Base-by-base conservation (phyloP, 2,329 filamentous ascomycete genomes). In the Lasiodiplodia citricola region DNA sequence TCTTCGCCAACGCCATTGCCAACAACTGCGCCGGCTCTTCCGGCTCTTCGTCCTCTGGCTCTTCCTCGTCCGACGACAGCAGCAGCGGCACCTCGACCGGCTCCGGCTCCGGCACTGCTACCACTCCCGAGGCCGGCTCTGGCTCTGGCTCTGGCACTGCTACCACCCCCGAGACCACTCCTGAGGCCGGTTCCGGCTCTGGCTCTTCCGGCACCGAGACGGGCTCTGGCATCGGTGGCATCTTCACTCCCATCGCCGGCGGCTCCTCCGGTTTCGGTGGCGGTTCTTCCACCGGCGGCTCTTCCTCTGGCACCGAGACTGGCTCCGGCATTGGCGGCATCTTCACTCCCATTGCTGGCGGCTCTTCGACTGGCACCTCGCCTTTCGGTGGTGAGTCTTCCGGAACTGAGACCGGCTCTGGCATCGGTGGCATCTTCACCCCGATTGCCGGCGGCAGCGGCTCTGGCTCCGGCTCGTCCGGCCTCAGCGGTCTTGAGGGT, bases 1-100 rank as follows among this genome's bases (percentile, higher is more conserved):
- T 87, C 38, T 87, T 56, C 18, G 52, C 52, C 28, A 56, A 56
- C 28, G 52, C 52, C 0, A 18, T 56, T 16, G 52, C 52, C 14
- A 56, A 56, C 52, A 56, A 37, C 52, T 56, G 52, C 52, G 28
- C 18, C 18, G 25, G 41, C 18, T 47, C 23, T 28, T 28, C 28
- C 8, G 25, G 51, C 50, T 52, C 50, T 6, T 55, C 51, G 21
- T 41, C 38, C 13, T 47, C 41, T 7, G 18, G 16, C 16, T 47
- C 41, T 3, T 47, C 41, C 2, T 44, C 41, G 41, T n/a, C 16
- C 18, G n/a, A 28, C 16, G 18, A 16, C 52, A 52, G 21, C 50
- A 14, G 50, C 50, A n/a, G 5, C 41, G 16, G 41, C 41, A n/a
- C 16, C 41, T 44, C 41, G 5, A 44, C 41, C 41, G 41, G 41